Evolutionary conservation across 495 filamentous ascomycete genomes (phyloP).

Genomic region (Lichina pygmaea): DNA sequence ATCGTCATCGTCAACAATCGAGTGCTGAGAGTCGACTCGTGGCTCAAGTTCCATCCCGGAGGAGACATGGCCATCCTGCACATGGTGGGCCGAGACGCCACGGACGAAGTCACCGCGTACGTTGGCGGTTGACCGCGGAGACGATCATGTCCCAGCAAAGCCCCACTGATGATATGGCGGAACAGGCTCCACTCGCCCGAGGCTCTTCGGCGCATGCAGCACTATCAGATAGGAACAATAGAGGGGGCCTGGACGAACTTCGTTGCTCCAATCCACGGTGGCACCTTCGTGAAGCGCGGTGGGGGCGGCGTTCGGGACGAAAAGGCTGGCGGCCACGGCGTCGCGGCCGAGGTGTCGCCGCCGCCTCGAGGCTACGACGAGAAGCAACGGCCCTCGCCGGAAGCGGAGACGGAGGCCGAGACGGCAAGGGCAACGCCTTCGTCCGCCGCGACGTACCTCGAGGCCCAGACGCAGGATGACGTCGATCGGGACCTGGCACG

Average conservation of each 20-base stretch:
- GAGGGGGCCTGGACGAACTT: slow-evolving; percentile 75
- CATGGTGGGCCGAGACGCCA: slow-evolving; percentile 91
- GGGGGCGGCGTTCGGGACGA: no score
- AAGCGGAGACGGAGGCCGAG: slow-evolving; percentile 14
- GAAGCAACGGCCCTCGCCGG: slow-evolving; percentile 11
- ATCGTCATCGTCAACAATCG: slow-evolving; percentile 58
- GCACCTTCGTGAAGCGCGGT: slow-evolving; percentile 24
- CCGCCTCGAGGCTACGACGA: neutral
- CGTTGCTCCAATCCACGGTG: slow-evolving; percentile 77
- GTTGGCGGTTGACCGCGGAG: slow-evolving; percentile 11
- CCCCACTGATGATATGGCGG: neutral
- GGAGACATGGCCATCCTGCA: slow-evolving; percentile 81
- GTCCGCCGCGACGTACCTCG: slow-evolving; percentile 20
- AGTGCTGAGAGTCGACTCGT: slow-evolving; percentile 70
- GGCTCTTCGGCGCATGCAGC: slow-evolving; percentile 47
- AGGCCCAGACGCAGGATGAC: slow-evolving; percentile 45
- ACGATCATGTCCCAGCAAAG: neutral
- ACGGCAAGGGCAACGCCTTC: slow-evolving; percentile 23
- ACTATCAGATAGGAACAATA: slow-evolving; percentile 62
- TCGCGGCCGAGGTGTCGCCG: neutral
- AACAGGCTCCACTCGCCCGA: slow-evolving; percentile 59
- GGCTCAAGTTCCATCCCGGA: slow-evolving; percentile 73
- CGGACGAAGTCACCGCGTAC: slow-evolving; percentile 80
- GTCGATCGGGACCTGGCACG: slow-evolving; percentile 50
- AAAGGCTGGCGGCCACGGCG: no score